Conservation (phyloP, 352 stramenopile genomes). For the Phytophthora rubi region DNA sequence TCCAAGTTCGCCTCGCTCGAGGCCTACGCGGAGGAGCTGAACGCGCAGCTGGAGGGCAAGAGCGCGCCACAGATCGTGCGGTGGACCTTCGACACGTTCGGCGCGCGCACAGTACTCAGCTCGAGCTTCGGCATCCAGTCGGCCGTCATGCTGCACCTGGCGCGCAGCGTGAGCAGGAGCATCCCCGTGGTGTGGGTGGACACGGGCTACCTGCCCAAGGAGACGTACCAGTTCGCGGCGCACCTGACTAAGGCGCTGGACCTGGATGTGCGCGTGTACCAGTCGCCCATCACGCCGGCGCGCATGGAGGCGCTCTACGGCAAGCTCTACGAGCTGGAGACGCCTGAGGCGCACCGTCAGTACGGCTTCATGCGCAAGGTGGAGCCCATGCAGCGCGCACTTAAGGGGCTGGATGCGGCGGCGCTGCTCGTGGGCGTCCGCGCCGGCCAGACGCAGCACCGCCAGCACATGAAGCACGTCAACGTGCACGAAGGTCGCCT, state of each 20-base stretch:
- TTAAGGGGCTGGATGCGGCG: constrained; percentile 62
- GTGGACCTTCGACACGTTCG: constrained; percentile 80
- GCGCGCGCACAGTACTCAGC: constrained; percentile 67
- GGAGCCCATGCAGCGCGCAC: constrained; percentile 82
- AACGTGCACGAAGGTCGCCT: constrained; percentile 83
- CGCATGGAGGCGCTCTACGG: constrained; percentile 89
- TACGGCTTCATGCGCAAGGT: constrained; percentile 89
- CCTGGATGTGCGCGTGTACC: constrained; percentile 80
- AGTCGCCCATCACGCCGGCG: constrained; percentile 74
- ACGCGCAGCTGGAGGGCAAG: constrained; percentile 60
- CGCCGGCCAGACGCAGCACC: constrained; percentile 76
- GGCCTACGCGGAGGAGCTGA: constrained; percentile 68
- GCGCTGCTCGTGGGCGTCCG: constrained; percentile 84
- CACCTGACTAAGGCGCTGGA: constrained; percentile 65
- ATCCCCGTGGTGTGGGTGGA: constrained; percentile 87
- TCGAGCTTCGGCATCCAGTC: constrained; percentile 90
- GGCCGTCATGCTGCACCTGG: constrained; percentile 85
- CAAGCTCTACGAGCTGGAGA: constrained; percentile 81
- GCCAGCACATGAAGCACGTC: constrained; percentile 75
- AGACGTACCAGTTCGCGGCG: constrained; percentile 87
- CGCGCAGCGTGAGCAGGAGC: constrained; percentile 46
- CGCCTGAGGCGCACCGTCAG: constrained; percentile 72
- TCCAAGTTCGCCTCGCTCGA: constrained; percentile 64
- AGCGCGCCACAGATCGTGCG: constrained; percentile 66
- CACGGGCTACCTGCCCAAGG: constrained; percentile 81